Evolutionary conservation across 208 protist genomes (phyloP).

Genomic region (Tritrichomonas musculus): DNA sequence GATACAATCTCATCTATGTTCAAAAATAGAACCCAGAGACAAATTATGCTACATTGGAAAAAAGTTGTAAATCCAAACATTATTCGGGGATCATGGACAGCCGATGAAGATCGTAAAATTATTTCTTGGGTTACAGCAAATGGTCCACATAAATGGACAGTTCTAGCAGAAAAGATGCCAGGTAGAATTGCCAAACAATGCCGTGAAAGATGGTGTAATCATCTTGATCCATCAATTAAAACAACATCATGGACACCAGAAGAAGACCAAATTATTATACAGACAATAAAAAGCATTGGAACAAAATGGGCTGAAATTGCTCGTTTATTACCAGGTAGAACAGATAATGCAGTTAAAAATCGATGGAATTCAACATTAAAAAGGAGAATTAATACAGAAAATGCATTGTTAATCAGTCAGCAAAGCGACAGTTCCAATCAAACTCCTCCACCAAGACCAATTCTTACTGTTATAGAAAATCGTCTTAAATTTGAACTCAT

Average conservation of each 20-base stretch:
- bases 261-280: background rate
- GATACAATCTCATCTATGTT: background rate
- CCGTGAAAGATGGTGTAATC: background rate
- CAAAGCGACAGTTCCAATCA: too few species aligned
- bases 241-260: background rate
- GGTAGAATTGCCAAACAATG: background rate
- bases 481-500: too few species aligned
- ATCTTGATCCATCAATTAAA: background rate
- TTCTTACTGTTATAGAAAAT: too few species aligned
- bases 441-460: too few species aligned
- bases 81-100: background rate
- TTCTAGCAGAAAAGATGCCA: background rate
- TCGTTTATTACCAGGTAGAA: too few species aligned
- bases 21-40: background rate
- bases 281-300: background rate
- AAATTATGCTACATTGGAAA: background rate
- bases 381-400: too few species aligned
- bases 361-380: too few species aligned
- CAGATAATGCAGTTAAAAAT: too few species aligned
- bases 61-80: conserved; percentile 12
- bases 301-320: background rate
- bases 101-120: background rate
- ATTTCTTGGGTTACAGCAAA: background rate
- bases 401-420: too few species aligned
- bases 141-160: background rate